Conservation (phyloP, 768 basidiomycete species). For the Gymnopilus dilepis region DNA sequence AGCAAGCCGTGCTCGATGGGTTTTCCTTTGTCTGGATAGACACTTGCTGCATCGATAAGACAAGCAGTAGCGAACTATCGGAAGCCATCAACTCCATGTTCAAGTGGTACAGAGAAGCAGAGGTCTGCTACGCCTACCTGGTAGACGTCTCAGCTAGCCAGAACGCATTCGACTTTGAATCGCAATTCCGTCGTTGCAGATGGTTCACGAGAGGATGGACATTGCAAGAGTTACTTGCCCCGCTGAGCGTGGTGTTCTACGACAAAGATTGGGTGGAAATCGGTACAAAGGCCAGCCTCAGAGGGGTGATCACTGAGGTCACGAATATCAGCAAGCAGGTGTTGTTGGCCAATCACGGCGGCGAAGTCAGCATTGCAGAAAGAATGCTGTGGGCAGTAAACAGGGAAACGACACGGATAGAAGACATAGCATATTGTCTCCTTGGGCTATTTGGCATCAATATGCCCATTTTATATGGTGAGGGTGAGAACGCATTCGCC, state of each 20-base stretch:
- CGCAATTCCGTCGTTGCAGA: neutral
- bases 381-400: slow-evolving; percentile 13
- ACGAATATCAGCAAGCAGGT: slow-evolving; percentile 8
- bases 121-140: slow-evolving; percentile 15
- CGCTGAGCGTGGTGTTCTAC: slow-evolving; percentile 8
- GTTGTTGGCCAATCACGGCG: neutral
- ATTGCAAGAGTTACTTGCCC: slow-evolving; percentile 17
- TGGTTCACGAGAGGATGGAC: slow-evolving; percentile 20
- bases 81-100: neutral
- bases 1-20: neutral
- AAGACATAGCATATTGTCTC: slow-evolving; percentile 14
- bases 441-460: slow-evolving; percentile 12
- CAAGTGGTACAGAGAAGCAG: neutral
- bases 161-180: neutral
- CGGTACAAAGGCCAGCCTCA: slow-evolving; percentile 11
- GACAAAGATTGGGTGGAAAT: slow-evolving; percentile 13
- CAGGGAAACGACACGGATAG: slow-evolving; percentile 7
- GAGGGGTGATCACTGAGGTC: neutral
- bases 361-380: slow-evolving; percentile 9
- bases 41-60: slow-evolving; percentile 1
- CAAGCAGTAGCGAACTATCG: neutral
- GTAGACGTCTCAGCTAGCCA: slow-evolving; percentile 1
- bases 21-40: neutral
- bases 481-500: slow-evolving; percentile 11
- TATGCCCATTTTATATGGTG: slow-evolving; percentile 15